These are phyloP conservation scores for Geranomyces variabilis DNA, from an alignment of 192 early-diverging fungal species.

Conservation along the genomic window DNA sequence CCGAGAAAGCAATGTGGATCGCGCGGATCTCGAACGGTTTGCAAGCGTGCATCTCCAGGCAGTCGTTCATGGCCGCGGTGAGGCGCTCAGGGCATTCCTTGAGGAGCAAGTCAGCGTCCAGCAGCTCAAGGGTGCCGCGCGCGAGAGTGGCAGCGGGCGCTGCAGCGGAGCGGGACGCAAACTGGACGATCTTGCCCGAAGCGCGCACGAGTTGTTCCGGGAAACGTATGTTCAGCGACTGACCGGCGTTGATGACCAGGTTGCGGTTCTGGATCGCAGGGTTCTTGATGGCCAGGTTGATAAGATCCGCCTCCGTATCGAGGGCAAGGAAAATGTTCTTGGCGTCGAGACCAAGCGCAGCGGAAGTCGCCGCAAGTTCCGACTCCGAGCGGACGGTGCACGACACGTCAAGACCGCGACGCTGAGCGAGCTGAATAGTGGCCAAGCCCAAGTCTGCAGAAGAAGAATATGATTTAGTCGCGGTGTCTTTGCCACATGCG, in stretches of 20 bases:
- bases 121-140: background rate
- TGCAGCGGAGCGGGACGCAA: background rate
- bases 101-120: slow-evolving; percentile 5
- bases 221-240: background rate
- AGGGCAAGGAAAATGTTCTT: slow-evolving; percentile 7
- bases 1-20: background rate
- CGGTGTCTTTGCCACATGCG: no score
- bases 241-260: slow-evolving; percentile 11
- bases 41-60: background rate
- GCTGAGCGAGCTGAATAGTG: slow-evolving; percentile 5
- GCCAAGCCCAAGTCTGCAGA: background rate
- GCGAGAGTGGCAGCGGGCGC: background rate
- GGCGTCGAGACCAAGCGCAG: background rate
- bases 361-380: background rate
- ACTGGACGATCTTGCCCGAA: background rate
- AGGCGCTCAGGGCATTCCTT: background rate
- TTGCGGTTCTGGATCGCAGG: background rate
- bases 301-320: background rate
- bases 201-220: background rate
- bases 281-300: background rate
- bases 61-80: background rate
- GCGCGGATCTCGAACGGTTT: slow-evolving; percentile 12
- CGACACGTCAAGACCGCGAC: background rate
- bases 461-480: background rate
- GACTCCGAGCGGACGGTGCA: slow-evolving; percentile 10